These are phyloP conservation scores for Phylloporus scabripes DNA, from an alignment of 768 basidiomycete species.

Conservation along the genomic window DNA sequence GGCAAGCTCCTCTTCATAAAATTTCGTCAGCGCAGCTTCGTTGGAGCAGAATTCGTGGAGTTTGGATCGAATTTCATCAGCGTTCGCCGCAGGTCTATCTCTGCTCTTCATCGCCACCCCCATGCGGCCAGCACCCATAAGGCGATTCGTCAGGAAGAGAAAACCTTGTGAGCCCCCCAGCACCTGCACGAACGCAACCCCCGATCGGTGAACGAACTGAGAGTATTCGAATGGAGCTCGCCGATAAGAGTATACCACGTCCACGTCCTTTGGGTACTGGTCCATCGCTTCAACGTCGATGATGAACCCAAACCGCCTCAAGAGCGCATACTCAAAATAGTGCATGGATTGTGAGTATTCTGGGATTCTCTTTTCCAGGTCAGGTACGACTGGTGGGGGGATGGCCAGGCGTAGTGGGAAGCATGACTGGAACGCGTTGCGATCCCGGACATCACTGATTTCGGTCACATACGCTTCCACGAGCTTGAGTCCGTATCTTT, in stretches of 20 bases:
- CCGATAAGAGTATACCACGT: constrained; percentile 88
- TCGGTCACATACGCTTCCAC: constrained; percentile 93
- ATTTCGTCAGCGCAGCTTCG: constrained; percentile 43
- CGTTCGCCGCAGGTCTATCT: constrained; percentile 51
- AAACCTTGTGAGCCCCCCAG: constrained; percentile 75
- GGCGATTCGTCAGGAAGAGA: constrained; percentile 82
- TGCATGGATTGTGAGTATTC: constrained; percentile 59
- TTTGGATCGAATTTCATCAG: constrained; percentile 55
- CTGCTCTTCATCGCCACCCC: constrained; percentile 50
- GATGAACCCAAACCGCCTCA: constrained; percentile 76
- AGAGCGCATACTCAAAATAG: constrained; percentile 78
- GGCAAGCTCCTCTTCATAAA: constrained; percentile 71
- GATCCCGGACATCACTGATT: constrained; percentile 78
- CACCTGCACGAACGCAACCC: constrained; percentile 87
- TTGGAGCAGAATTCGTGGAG: constrained; percentile 66
- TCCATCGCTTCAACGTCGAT: constrained; percentile 74
- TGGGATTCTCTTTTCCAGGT: constrained; percentile 62
- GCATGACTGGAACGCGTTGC: constrained; percentile 89
- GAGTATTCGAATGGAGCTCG: constrained; percentile 71
- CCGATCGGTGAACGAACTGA: constrained; percentile 89
- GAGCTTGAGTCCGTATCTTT: constrained; percentile 84
- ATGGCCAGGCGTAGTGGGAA: constrained; percentile 76
- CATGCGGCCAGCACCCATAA: constrained; percentile 69
- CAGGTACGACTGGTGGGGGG: constrained; percentile 64
- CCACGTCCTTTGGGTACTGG: constrained; percentile 74